Percentiles rank a stretch among this genome's conserved stretches.
phyloP scores from a whole-genome alignment of 352 stramenopile genomes.

The Phytophthora megakarya region DNA sequence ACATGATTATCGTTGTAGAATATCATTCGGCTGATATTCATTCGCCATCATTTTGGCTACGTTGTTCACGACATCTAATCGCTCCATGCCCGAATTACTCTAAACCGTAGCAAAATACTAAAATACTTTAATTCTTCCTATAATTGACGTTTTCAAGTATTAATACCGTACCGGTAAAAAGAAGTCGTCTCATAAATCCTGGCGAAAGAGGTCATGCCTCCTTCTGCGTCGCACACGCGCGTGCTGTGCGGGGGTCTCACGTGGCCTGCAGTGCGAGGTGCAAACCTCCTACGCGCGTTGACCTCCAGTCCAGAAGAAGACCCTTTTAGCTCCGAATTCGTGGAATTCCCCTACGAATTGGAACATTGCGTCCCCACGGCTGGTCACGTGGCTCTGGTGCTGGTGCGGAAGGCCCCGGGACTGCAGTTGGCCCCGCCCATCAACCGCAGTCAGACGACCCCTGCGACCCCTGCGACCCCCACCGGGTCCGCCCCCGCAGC shows the following conservation, averaged over 20 bases:
- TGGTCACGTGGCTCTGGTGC: slow-evolving; percentile 63
- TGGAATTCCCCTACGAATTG: slow-evolving; percentile 54
- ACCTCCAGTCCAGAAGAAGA: slow-evolving; percentile 9
- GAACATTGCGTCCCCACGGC: slow-evolving; percentile 60
- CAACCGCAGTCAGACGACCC: slow-evolving; percentile 13
- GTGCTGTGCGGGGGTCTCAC: slow-evolving; percentile 39
- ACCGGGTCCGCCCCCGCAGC: slow-evolving; percentile 11
- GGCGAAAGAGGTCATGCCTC: not conserved
- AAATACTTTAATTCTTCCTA: not conserved
- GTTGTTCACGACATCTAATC: too few species aligned
- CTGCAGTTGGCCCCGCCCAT: slow-evolving; percentile 13
- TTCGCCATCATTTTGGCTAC: too few species aligned
- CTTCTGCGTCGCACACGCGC: slow-evolving; percentile 11
- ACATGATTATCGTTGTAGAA: too few species aligned
- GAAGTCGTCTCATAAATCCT: slow-evolving; percentile 15
- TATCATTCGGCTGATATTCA: too few species aligned
- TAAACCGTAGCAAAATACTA: not conserved
- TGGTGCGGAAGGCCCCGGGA: slow-evolving; percentile 37
- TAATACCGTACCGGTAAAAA: too few species aligned
- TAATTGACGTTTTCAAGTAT: too few species aligned
- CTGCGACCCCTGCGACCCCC: not conserved
- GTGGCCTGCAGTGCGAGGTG: slow-evolving; percentile 58
- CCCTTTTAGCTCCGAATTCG: slow-evolving; percentile 3
- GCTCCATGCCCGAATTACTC: too few species aligned
- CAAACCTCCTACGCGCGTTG: slow-evolving; percentile 36